phyloP scores from a whole-genome alignment of 495 filamentous ascomycete species.

The Hyaloscypha bicolor region DNA sequence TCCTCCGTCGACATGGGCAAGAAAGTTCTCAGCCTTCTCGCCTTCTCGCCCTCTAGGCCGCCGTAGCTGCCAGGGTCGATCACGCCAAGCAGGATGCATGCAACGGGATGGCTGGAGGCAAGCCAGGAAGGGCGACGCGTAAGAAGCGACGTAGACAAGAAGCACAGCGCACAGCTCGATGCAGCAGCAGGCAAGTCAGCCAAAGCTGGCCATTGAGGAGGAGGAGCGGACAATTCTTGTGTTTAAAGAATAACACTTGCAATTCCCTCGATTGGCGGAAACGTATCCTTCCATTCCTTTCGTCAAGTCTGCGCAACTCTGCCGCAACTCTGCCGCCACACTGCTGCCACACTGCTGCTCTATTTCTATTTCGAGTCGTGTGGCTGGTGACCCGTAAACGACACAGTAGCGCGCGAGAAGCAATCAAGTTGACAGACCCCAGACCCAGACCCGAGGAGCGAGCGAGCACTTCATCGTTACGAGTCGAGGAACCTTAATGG shows the following conservation, averaged over 20 bases:
- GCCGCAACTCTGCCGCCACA: too few species aligned
- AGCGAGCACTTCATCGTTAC: background rate
- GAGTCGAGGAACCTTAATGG: background rate
- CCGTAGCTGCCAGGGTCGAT: background rate
- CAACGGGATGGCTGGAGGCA: background rate
- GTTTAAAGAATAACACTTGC: too few species aligned
- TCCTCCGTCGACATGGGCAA: background rate
- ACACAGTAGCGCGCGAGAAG: too few species aligned
- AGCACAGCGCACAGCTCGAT: background rate
- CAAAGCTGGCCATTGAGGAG: background rate
- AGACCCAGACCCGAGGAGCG: background rate
- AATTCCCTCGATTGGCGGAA: too few species aligned
- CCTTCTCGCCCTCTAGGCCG: background rate
- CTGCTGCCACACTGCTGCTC: background rate
- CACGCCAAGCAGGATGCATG: too few species aligned
- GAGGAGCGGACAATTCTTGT: background rate
- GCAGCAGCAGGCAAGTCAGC: background rate
- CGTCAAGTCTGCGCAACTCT: background rate
- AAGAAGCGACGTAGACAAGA: slow-evolving; percentile 1
- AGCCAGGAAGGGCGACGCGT: background rate
- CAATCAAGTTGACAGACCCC: too few species aligned
- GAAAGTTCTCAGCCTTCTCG: background rate
- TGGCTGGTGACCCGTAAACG: background rate
- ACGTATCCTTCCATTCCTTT: too few species aligned
- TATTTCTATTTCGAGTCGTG: background rate